These are phyloP conservation scores for Monilinia fructicola DNA, from an alignment of 2,329 filamentous ascomycete genomes.

Conservation along the genomic window DNA sequence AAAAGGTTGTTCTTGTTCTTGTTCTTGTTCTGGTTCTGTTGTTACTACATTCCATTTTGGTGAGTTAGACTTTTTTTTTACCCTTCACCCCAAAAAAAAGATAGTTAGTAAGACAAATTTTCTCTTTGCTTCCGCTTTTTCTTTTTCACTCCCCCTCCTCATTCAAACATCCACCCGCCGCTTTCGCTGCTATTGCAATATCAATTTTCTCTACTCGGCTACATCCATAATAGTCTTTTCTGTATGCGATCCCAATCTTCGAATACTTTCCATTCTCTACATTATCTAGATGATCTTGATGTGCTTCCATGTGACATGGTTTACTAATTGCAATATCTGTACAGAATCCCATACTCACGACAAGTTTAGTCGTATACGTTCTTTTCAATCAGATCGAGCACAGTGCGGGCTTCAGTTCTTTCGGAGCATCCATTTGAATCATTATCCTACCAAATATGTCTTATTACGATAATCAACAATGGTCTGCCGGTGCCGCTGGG, in stretches of 20 bases:
- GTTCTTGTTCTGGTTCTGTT: not conserved
- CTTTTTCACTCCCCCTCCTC: not conserved
- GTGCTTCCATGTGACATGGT: not conserved
- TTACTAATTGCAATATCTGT: constrained; percentile 19
- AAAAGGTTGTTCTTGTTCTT: not conserved
- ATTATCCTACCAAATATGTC: constrained; percentile 50
- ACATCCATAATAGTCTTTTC: constrained; percentile 3
- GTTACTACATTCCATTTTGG: constrained; percentile 4
- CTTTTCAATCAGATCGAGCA: constrained; percentile 36
- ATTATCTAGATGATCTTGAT: not conserved
- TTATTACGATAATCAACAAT: constrained; percentile 68
- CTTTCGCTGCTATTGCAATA: constrained; percentile 21
- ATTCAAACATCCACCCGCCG: constrained; percentile 12
- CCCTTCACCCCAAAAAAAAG: not conserved
- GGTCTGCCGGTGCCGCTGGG: constrained; percentile 51
- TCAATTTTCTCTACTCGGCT: constrained; percentile 24
- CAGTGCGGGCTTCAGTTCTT: constrained; percentile 39
- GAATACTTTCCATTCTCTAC: not conserved
- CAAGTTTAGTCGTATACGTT: constrained; percentile 39
- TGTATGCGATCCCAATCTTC: constrained; percentile 18
- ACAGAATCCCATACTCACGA: constrained; percentile 28
- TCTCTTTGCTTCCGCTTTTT: constrained; percentile 19
- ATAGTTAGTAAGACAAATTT: constrained; percentile 19
- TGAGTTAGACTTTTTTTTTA: constrained; percentile 19
- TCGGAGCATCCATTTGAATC: constrained; percentile 37